Base-by-base conservation (phyloP, 345 rosid genomes). In the Salix udensis region DNA sequence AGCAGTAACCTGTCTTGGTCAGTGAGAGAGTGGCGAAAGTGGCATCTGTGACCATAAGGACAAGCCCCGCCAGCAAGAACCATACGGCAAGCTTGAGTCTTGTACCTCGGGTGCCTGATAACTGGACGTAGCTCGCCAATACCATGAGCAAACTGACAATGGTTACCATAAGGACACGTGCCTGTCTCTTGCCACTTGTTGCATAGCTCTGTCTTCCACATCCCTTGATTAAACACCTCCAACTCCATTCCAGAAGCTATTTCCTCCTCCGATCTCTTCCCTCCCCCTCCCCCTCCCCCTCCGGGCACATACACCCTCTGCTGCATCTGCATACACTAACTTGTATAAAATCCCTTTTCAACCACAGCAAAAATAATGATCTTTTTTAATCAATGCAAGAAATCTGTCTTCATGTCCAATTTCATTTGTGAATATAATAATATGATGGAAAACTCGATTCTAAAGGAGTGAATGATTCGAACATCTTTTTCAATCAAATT, bases 221-320 rank as follows among this genome's bases (percentile, higher is more conserved):
- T 76, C 74, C 79, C 79, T 62, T 76, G 79, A 44, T 67, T 67
- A 36, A 24, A 72, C 23, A 72, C 76, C 7, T 66, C 76, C 44
- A 72, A 66, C 44, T 78, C 81, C 73, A 67, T 58, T 13, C 50
- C 75, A 21, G 70, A 65, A 0, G 70, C 60, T 28, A 26, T 64
- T 31, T 64, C 65, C 58, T 69, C 36, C 34, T 46, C 65, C n/a
- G 48, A 23, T 46, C 60, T 44, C 70, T 30, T 40, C 67, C 65
- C 50, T 28, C 28, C 28, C 28, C 28, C 28, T 28, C 19, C 71
- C 58, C 64, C 48, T 46, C 67, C 71, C 9, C 71, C 58, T 42
- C 74, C 67, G 21, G 82, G 36, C 65, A 79, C 85, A 36, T 75
- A 36, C 55, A 83, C 83, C 58, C 76, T 78, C 44, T 74, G 83